Conservation (phyloP, 202 grass and related monocot genomes). For the Musa balbisiana region DNA sequence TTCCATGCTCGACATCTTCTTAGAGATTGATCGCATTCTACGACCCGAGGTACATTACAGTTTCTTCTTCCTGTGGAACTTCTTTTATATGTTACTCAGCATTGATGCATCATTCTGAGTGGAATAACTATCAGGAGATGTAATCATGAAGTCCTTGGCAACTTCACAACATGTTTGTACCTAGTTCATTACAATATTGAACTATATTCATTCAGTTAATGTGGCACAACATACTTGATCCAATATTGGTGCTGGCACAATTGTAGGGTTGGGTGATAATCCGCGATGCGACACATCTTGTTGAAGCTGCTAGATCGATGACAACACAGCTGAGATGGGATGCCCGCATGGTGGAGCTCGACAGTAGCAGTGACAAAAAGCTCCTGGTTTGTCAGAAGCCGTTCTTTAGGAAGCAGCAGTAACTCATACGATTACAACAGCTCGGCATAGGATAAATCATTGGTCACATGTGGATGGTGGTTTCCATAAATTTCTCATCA, state of each 20-base stretch:
- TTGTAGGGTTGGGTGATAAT: constrained; percentile 93
- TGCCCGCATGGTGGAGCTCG: constrained; percentile 65
- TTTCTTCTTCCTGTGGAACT: constrained; percentile 13
- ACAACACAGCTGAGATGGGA: constrained; percentile 85
- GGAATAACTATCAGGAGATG: neutral
- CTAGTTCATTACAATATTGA: too few species aligned
- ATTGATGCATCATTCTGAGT: neutral
- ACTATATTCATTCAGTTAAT: too few species aligned
- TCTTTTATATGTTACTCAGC: neutral
- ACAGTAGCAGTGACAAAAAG: constrained; percentile 88
- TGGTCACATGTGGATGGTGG: neutral
- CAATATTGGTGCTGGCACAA: neutral
- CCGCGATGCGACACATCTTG: constrained; percentile 55
- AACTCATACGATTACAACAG: constrained; percentile 1
- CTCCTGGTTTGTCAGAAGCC: constrained; percentile 89
- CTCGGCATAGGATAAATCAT: constrained; percentile 1
- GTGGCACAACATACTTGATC: neutral
- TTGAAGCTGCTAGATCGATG: constrained; percentile 75
- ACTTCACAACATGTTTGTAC: too few species aligned
- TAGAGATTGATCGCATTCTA: constrained; percentile 96
- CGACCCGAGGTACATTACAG: constrained; percentile 71
- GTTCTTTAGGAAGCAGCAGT: constrained; percentile 69
- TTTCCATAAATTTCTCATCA: neutral
- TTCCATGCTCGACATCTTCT: constrained; percentile 75
- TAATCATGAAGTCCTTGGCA: too few species aligned